These are phyloP conservation scores for Datura wrightii DNA, from an alignment of 257 asterid genomes.

Conservation along the genomic window DNA sequence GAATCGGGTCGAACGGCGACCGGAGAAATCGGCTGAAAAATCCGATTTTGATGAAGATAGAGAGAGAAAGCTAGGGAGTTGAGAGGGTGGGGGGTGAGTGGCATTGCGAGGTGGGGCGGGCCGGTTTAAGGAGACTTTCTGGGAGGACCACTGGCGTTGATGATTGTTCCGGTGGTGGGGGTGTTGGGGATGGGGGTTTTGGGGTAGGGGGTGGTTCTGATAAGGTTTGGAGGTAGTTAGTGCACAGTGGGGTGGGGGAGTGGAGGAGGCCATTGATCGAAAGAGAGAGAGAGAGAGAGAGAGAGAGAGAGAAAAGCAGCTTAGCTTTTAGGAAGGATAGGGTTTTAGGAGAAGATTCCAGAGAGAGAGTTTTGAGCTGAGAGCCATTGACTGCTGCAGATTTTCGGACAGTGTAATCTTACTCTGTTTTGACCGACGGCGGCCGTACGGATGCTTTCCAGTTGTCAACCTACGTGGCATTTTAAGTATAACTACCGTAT, in stretches of 20 bases:
- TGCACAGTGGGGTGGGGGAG: conserved; percentile 86
- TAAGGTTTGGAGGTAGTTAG: conserved; percentile 85
- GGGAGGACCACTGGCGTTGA: conserved; percentile 46
- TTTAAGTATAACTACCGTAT: background rate
- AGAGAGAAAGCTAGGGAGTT: conserved; percentile 44
- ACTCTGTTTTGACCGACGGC: background rate
- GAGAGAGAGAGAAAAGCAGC: background rate
- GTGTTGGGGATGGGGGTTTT: conserved; percentile 51
- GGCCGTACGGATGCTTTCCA: background rate
- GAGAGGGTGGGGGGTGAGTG: conserved; percentile 41
- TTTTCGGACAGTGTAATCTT: conserved; percentile 26
- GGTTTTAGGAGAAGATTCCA: conserved; percentile 24
- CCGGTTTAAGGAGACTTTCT: conserved; percentile 61
- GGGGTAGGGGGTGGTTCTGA: conserved; percentile 57
- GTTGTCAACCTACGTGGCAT: background rate
- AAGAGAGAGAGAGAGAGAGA: background rate
- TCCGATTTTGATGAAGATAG: conserved; percentile 47
- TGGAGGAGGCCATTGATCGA: conserved; percentile 74
- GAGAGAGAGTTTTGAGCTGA: conserved; percentile 13
- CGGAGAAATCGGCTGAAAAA: conserved; percentile 71
- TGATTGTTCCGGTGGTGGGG: conserved; percentile 43
- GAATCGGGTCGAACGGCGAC: conserved; percentile 81
- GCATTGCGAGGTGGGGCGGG: conserved; percentile 43
- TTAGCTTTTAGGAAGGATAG: conserved; percentile 4
- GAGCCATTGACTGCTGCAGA: background rate